Conservation (phyloP, 345 rosid genomes). For the Brassica nigra region DNA sequence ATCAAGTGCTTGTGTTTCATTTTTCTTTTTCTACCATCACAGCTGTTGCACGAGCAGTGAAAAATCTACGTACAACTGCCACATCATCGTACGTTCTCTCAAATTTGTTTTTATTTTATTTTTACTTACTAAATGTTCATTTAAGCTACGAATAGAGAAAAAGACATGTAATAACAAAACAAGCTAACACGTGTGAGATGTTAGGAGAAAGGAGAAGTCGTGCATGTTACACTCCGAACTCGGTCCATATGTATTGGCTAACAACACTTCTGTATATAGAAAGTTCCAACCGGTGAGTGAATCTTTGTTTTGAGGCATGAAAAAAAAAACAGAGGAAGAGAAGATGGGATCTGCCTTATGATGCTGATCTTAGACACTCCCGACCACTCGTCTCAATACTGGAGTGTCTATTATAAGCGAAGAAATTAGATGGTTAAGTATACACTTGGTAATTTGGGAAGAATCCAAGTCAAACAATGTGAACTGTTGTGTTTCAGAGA, state of each 20-base stretch:
- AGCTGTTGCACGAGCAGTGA: not conserved
- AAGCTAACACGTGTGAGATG: no score
- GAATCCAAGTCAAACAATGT: constrained; percentile 21
- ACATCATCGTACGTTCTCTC: not conserved
- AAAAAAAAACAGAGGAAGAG: no score
- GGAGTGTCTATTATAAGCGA: constrained; percentile 78
- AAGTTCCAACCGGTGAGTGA: constrained; percentile 1
- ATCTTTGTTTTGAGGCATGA: no score
- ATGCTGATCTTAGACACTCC: constrained; percentile 68
- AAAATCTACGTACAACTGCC: not conserved
- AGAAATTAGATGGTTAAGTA: constrained; percentile 37
- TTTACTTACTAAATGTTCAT: not conserved
- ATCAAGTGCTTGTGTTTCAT: not conserved
- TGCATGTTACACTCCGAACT: no score
- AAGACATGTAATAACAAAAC: no score
- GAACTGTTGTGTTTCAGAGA: constrained; percentile 56
- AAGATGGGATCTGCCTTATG: constrained; percentile 90
- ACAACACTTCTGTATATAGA: constrained; percentile 28
- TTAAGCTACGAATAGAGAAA: not conserved
- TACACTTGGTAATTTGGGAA: not conserved
- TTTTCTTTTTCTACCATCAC: not conserved
- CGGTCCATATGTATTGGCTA: not conserved
- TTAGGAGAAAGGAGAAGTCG: no score
- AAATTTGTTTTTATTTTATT: not conserved
- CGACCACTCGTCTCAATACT: constrained; percentile 45